Evolutionary conservation across 176 grass and related monocot species (phyloP).

Genomic region (Lolium multiflorum): DNA sequence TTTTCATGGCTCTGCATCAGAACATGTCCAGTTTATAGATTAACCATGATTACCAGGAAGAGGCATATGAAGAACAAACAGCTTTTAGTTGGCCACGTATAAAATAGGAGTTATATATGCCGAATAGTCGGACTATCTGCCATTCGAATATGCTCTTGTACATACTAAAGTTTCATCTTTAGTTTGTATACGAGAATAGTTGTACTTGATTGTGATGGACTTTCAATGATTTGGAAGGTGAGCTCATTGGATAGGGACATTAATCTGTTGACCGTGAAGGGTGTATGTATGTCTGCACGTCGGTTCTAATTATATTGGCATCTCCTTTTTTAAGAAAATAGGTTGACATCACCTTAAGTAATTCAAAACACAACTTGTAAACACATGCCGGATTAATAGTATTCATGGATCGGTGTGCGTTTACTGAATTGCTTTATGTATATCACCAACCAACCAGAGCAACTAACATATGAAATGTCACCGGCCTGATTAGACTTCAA

Average conservation of each 20-base stretch:
- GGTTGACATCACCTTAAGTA: neutral
- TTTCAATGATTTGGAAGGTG: conserved; percentile 36
- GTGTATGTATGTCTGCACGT: neutral
- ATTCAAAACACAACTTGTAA: neutral
- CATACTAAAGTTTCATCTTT: neutral
- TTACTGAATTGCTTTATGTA: neutral
- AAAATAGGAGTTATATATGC: conserved; percentile 15
- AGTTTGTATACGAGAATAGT: neutral
- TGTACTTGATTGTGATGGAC: neutral
- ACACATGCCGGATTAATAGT: neutral
- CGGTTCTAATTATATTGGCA: neutral
- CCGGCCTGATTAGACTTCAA: neutral
- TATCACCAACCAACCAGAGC: neutral
- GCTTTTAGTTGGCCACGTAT: neutral
- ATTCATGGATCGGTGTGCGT: neutral
- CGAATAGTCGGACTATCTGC: neutral
- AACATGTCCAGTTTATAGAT: neutral
- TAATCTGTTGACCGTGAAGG: neutral
- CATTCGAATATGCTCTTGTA: conserved; percentile 27
- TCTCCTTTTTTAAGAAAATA: neutral
- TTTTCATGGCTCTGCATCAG: neutral
- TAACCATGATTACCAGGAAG: neutral
- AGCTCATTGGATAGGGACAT: conserved; percentile 38
- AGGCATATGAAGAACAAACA: conserved; percentile 15
- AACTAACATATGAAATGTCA: neutral